Percentiles rank a stretch among this genome's conserved stretches.
Evolutionary conservation across 768 basidiomycete genomes (phyloP).

Genomic region (Lyophyllum shimeji): DNA sequence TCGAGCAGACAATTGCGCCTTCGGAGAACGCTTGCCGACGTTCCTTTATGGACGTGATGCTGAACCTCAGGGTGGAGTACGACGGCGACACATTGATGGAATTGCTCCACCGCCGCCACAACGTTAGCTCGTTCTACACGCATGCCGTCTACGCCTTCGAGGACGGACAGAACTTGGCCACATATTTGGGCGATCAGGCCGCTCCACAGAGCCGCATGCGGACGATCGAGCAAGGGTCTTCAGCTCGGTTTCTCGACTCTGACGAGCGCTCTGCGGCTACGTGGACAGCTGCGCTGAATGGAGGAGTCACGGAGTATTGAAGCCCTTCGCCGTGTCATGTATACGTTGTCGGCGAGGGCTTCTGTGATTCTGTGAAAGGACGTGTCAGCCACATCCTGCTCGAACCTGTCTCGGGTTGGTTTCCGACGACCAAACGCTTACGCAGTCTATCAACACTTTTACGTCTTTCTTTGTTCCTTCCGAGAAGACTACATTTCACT

Average conservation of each 20-base stretch:
- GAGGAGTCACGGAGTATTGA: conserved; percentile 7
- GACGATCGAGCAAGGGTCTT: conserved; percentile 5
- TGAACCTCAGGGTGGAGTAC: conserved; percentile 36
- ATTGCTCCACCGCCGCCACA: conserved; percentile 17
- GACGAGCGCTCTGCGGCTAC: conserved; percentile 45
- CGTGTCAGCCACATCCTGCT: background rate
- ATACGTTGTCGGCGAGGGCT: background rate
- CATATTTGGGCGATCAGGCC: conserved; percentile 37
- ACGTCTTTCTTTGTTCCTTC: background rate
- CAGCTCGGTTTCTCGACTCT: conserved; percentile 34
- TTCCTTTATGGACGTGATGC: conserved; percentile 48
- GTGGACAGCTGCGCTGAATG: conserved; percentile 23
- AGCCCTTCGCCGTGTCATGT: background rate
- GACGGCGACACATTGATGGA: conserved; percentile 30
- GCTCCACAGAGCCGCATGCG: conserved; percentile 24
- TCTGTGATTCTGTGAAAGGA: conserved; percentile 6
- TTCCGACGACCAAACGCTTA: background rate
- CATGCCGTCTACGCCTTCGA: conserved; percentile 20
- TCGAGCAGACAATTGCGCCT: conserved; percentile 21
- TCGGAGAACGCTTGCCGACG: conserved; percentile 19
- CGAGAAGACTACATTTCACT: background rate
- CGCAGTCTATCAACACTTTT: background rate
- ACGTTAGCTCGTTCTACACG: conserved; percentile 6
- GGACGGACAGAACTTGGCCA: conserved; percentile 30
- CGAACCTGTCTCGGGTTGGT: background rate